Base-by-base conservation (phyloP, 495 filamentous ascomycete genomes). In the Acidomyces sp. region DNA sequence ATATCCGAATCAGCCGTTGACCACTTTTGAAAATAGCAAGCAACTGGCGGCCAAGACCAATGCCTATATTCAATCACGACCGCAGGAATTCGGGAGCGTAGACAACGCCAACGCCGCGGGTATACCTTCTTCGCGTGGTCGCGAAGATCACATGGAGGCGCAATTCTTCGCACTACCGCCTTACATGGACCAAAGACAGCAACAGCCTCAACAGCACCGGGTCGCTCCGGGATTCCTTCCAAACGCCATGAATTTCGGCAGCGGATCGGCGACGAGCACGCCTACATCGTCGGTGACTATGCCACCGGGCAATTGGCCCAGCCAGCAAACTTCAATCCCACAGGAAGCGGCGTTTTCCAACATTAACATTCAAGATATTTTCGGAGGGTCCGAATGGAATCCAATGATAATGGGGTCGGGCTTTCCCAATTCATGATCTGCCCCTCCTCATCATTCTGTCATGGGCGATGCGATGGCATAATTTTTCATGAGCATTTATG, bases 1-100 rank as follows among this genome's bases (percentile, higher is more conserved):
- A 0, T 96, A 94, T 57, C 82, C 86, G 3, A 82, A 78, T 51
- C 84, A 86, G 53, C 82, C 85, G 1, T 72, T 87, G 63, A 79
- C 69, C 2, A 75, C 67, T 1, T 61, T 78, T 31, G 74, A 79
- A 46, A 64, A 70, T 41, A 62, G 46, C 34, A 60, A 63, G 38
- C 37, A 41, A 45, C 55, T 49, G 22, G 62, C 63, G 12, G 51
- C 44, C 27, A 39, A 22, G 31, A 5, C 34, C 10, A 31, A 22
- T 21, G 36, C 30, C 6, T n/a, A n/a, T n/a, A n/a, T n/a, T n/a
- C n/a, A n/a, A n/a, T n/a, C n/a, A n/a, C n/a, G n/a, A n/a, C n/a
- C n/a, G n/a, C 6, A 29, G 6, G 7, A 24, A 22, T 29, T 28
- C 6, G 36, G 38, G 18, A 16, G 34, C 23, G 25, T 33, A 20